A percentile compares a stretch with the other conserved stretches of the same genome.
Conservation (phyloP, 2,329 filamentous ascomycete species). For the Colletotrichum sp. region DNA sequence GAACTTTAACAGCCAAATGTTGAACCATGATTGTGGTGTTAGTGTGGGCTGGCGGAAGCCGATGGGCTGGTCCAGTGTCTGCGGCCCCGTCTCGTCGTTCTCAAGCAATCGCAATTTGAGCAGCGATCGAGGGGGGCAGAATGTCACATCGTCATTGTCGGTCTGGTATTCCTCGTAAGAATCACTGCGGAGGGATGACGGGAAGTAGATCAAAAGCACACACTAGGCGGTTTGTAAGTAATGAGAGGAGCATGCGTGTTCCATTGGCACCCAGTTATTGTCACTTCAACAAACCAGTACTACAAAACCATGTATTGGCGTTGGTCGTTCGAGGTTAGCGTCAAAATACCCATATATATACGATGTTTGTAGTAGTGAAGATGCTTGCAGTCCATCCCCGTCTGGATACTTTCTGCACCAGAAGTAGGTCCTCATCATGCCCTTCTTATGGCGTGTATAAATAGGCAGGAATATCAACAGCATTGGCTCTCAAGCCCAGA, state of each 20-base stretch:
- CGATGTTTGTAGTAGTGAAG: neutral
- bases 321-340: neutral
- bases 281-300: neutral
- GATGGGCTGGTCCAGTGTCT: neutral
- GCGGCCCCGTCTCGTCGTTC: neutral
- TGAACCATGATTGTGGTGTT: neutral
- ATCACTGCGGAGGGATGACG: neutral
- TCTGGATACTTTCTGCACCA: neutral
- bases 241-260: neutral
- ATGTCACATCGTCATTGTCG: neutral
- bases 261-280: neutral
- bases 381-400: neutral
- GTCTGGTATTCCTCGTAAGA: neutral
- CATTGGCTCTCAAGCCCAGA: neutral
- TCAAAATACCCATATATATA: neutral
- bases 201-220: neutral
- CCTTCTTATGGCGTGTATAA: neutral
- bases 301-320: too few relatives aligned
- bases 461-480: neutral
- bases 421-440: neutral
- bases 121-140: accelerated
- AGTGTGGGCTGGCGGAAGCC: accelerated
- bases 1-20: neutral
- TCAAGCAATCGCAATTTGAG: neutral
- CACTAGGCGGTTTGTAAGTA: neutral